Evolutionary conservation across 768 basidiomycete species (phyloP).

Genomic region (Serendipita sp.): DNA sequence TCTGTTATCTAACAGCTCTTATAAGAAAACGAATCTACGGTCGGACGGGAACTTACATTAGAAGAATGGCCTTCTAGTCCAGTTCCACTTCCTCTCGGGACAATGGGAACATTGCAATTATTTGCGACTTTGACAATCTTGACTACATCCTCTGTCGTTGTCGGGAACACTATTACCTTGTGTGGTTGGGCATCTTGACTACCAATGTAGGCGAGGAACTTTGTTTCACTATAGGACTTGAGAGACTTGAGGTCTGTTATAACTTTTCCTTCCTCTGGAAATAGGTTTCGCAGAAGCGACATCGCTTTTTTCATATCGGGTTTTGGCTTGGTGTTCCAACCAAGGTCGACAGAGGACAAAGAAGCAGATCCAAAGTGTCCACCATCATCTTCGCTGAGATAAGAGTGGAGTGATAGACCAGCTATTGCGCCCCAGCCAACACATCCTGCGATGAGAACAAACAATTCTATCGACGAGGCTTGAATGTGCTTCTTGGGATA

Average conservation of each 20-base stretch:
- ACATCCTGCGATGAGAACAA: background rate
- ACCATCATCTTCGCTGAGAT: background rate
- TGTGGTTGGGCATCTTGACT: background rate
- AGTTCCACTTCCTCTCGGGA: conserved; percentile 28
- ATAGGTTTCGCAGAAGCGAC: background rate
- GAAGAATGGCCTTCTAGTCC: conserved; percentile 26
- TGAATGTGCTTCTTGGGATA: no score
- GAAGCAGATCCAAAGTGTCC: background rate
- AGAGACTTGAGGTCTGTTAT: background rate
- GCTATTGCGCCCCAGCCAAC: background rate
- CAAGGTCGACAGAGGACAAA: background rate
- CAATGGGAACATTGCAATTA: conserved; percentile 24
- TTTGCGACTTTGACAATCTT: conserved; percentile 22
- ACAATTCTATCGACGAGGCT: no score
- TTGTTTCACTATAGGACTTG: background rate
- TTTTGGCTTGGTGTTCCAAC: background rate
- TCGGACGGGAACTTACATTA: conserved; percentile 12
- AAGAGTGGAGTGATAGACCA: background rate
- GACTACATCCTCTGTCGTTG: conserved; percentile 26
- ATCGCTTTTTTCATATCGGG: background rate
- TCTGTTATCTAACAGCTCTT: background rate
- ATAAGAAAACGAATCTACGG: background rate
- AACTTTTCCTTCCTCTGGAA: background rate
- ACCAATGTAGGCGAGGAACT: background rate
- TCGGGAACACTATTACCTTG: conserved; percentile 15